Conservation (phyloP, 169 alveolate species). For the Perkinsus olseni region DNA sequence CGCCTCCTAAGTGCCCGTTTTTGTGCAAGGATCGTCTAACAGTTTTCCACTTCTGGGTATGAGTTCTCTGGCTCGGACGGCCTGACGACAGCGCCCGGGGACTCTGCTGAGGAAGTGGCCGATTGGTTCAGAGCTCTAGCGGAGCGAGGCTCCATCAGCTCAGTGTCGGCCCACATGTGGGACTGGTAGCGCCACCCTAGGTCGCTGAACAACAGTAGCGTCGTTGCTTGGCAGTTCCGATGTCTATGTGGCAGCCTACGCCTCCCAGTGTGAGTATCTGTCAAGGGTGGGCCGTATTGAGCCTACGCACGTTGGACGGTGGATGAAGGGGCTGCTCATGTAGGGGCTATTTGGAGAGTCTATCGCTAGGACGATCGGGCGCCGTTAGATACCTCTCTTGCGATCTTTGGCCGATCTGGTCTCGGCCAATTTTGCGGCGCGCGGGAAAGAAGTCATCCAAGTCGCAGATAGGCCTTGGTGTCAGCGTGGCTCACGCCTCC, state of each 20-base stretch:
- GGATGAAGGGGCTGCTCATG: background rate
- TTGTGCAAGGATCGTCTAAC: background rate
- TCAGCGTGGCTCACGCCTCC: background rate
- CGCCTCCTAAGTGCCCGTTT: background rate
- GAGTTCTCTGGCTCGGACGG: background rate
- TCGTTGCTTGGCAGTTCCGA: background rate
- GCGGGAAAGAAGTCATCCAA: background rate
- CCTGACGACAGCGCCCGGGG: background rate
- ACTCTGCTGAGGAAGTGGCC: background rate
- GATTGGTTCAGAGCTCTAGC: background rate
- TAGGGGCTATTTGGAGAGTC: background rate
- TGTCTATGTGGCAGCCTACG: background rate
- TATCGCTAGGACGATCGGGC: too few species aligned
- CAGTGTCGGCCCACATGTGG: background rate
- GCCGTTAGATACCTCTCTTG: background rate
- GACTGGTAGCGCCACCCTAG: background rate
- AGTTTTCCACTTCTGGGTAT: background rate
- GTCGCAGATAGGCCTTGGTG: background rate
- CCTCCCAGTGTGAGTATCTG: background rate
- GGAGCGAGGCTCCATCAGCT: background rate
- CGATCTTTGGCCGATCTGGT: background rate
- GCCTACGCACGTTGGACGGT: background rate
- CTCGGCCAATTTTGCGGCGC: background rate
- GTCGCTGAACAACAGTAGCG: background rate
- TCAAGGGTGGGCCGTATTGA: background rate